A percentile compares a stretch with the other conserved stretches of the same genome.
phyloP scores from a whole-genome alignment of 164 flowering plant genomes.

The Macadamia tetraphylla region DNA sequence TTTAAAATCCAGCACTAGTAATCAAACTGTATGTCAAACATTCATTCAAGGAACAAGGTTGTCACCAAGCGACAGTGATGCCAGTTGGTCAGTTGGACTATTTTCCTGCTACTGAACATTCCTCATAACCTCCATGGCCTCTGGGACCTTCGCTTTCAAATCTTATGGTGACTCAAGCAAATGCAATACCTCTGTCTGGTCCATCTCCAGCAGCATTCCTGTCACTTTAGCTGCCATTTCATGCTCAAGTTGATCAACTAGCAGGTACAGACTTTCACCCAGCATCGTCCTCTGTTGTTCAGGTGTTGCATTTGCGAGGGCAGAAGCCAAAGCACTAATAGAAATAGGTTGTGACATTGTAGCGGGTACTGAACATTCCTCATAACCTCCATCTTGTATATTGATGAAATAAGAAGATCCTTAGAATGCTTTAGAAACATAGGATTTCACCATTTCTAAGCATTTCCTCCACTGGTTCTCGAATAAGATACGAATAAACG shows the following conservation, averaged over 20 bases:
- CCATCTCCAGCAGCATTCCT: too few relatives aligned
- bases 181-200: constrained; percentile 50
- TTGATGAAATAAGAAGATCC: too few relatives aligned
- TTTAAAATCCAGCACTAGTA: too few relatives aligned
- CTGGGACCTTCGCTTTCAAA: constrained; percentile 64
- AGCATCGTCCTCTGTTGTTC: constrained; percentile 79
- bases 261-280: constrained; percentile 71
- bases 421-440: too few relatives aligned
- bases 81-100: constrained; percentile 51
- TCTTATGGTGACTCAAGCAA: constrained; percentile 81
- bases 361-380: too few relatives aligned
- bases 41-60: too few relatives aligned
- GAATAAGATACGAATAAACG: too few relatives aligned
- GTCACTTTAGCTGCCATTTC: too few relatives aligned
- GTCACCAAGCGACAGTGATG: constrained; percentile 29
- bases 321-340: constrained; percentile 57
- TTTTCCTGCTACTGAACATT: constrained; percentile 41
- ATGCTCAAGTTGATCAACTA: constrained; percentile 69
- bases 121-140: constrained; percentile 75
- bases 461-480: too few relatives aligned
- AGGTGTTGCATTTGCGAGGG: constrained; percentile 77
- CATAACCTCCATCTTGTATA: too few relatives aligned
- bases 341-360: constrained; percentile 41
- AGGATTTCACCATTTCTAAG: too few relatives aligned
- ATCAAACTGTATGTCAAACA: too few relatives aligned